A percentile compares a stretch with the other conserved stretches of the same genome.
Evolutionary conservation across 768 basidiomycete species (phyloP).

Genomic region (Psilocybe cubensis): DNA sequence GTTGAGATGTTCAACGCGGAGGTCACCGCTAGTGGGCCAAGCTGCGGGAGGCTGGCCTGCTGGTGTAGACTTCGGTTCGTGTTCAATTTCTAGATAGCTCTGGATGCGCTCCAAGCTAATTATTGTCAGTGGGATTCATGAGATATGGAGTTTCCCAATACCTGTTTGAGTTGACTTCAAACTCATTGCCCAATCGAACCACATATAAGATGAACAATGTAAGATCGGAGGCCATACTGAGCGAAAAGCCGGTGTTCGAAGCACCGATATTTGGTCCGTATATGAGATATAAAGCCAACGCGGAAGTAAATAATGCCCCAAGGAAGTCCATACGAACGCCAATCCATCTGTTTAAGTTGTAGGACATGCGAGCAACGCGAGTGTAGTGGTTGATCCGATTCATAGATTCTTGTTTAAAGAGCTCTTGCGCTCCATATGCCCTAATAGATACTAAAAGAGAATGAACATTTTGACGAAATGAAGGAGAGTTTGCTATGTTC

Average conservation of each 20-base stretch:
- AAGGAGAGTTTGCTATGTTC: too few relatives aligned
- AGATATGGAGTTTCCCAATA: background rate
- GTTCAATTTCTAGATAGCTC: slow-evolving; percentile 60
- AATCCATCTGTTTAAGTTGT: slow-evolving; percentile 49
- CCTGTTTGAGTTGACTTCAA: slow-evolving; percentile 41
- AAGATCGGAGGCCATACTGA: slow-evolving; percentile 64
- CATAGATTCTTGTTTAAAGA: slow-evolving; percentile 45
- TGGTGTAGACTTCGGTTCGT: slow-evolving; percentile 45
- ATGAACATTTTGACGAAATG: background rate
- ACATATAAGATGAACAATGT: slow-evolving; percentile 55
- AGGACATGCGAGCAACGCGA: slow-evolving; percentile 45
- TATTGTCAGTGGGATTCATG: background rate
- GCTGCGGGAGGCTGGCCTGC: slow-evolving; percentile 53
- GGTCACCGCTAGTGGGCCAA: slow-evolving; percentile 59
- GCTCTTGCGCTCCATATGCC: slow-evolving; percentile 61
- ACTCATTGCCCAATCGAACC: slow-evolving; percentile 43
- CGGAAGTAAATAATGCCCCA: slow-evolving; percentile 54
- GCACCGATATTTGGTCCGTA: slow-evolving; percentile 45
- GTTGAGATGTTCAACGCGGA: slow-evolving; percentile 51
- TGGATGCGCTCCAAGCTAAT: slow-evolving; percentile 69
- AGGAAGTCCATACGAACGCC: slow-evolving; percentile 58
- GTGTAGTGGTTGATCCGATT: slow-evolving; percentile 56
- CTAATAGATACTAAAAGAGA: slow-evolving; percentile 49
- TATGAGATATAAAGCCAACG: slow-evolving; percentile 55
- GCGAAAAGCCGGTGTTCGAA: slow-evolving; percentile 49